Conservation (phyloP, 2,329 filamentous ascomycete species). For the Fusarium sp. region DNA sequence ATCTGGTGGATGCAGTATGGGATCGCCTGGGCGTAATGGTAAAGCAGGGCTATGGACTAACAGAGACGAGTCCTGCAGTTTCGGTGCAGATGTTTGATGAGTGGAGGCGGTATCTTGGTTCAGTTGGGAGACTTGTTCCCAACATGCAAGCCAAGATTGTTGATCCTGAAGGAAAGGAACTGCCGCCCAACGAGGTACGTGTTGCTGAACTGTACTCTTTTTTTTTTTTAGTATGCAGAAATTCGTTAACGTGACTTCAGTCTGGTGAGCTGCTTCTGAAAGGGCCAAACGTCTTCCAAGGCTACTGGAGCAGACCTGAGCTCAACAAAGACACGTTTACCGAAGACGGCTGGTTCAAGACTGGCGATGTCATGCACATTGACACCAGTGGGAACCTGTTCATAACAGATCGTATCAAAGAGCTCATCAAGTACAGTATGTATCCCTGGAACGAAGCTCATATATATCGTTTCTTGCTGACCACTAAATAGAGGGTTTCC, state of each 20-base stretch:
- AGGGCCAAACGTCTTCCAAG: constrained; percentile 83
- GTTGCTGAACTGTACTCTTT: not conserved
- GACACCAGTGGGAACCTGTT: constrained; percentile 84
- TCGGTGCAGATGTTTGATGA: constrained; percentile 79
- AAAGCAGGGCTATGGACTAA: constrained; percentile 93
- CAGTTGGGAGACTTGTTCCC: constrained; percentile 80
- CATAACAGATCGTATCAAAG: constrained; percentile 88
- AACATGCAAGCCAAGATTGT: constrained; percentile 88
- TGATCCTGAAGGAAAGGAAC: constrained; percentile 65
- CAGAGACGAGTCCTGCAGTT: constrained; percentile 84
- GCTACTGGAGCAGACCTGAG: constrained; percentile 79
- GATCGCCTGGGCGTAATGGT: constrained; percentile 79
- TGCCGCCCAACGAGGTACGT: constrained; percentile 62
- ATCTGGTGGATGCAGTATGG: constrained; percentile 82
- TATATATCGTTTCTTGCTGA: too few species aligned
- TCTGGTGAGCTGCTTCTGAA: constrained; percentile 79
- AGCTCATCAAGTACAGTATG: constrained; percentile 65
- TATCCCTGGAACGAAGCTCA: too few species aligned
- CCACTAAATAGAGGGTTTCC: constrained; percentile 65
- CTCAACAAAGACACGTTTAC: constrained; percentile 78
- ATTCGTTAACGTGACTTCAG: constrained; percentile 9
- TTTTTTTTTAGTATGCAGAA: not conserved
- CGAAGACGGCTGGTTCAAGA: constrained; percentile 86
- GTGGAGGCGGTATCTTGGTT: constrained; percentile 81
- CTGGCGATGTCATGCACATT: constrained; percentile 85